Evolutionary conservation across 2,329 filamentous ascomycete genomes (phyloP), one percentile per base, ranked within the genome.

Genomic region (Sclerotinia subarctica): DNA sequence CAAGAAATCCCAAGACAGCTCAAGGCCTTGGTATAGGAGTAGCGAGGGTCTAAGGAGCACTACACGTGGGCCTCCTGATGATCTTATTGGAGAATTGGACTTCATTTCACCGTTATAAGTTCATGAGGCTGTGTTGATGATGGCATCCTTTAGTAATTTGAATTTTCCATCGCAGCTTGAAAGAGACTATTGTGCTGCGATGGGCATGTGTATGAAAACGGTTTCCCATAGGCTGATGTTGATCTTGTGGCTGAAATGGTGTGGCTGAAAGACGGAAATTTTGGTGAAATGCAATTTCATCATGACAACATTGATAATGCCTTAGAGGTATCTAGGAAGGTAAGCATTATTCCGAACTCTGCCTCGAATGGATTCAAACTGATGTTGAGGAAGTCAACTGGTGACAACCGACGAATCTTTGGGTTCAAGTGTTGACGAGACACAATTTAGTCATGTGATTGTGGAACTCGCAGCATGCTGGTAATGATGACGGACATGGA

Each of bases 1-100:
- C 44, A 49, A 62, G 58, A 49, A 49, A 17, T 19, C 26, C 44
- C 58, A 62, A 62, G 58, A 62, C 29, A 19, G 58, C 32, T 44
- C 38, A 62, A 62, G 58, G 24, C 17, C 58, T 35, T 62, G 44
- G 58, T 49, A 49, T 49, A 46, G 29, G 21, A 32, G 58, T 35
- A 62, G 44, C 29, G 58, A 49, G 44, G 38, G 21, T 21, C 46
- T 35, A 13, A 35, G 58, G 49, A 49, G 44, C 44, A 62, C 58
- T 49, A 38, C 58, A 62, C 58, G 58, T 60, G 58, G 58, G 4
- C 26, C 17, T 49, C 26, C 29, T 35, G 15, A 2, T n/a, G 29
- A 49, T 62, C 26, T 62, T 19, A 62, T 62, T 62, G 44, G 58
- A 62, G 58, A 49, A 32, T 24, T 1, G 29, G 1, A 49, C 19